These are phyloP conservation scores for Pichia sp. DNA, from an alignment of 1,139 yeast genomes.

Conservation along the genomic window DNA sequence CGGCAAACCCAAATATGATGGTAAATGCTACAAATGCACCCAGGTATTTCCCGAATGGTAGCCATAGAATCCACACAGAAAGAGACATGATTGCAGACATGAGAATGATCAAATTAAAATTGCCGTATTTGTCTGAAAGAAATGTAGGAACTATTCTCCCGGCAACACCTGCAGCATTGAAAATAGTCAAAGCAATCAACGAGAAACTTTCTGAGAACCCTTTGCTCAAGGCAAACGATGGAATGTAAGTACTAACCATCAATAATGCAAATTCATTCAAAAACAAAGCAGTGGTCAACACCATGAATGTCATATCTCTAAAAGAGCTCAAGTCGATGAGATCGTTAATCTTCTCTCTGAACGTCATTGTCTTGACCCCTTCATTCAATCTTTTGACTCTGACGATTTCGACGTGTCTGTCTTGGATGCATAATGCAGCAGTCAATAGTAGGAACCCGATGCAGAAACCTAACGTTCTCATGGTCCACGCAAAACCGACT, in stretches of 20 bases:
- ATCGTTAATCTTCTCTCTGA: constrained; percentile 21
- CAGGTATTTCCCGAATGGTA: constrained; percentile 45
- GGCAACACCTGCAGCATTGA: constrained; percentile 55
- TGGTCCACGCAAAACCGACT: constrained; percentile 61
- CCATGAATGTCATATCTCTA: constrained; percentile 27
- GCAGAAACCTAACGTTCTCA: constrained; percentile 51
- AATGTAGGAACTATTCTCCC: constrained; percentile 58
- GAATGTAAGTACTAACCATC: constrained; percentile 49
- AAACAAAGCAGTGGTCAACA: constrained; percentile 27
- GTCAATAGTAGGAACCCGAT: constrained; percentile 40
- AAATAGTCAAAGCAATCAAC: constrained; percentile 49
- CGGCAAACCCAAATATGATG: constrained; percentile 49
- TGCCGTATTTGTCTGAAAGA: constrained; percentile 53
- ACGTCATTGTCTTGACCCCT: constrained; percentile 11
- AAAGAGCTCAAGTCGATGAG: constrained; percentile 28
- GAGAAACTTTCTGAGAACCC: constrained; percentile 53
- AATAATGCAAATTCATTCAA: constrained; percentile 51
- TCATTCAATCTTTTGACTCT: constrained; percentile 6
- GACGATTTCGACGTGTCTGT: constrained; percentile 34
- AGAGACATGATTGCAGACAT: constrained; percentile 42
- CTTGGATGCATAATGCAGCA: constrained; percentile 44
- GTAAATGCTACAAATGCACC: constrained; percentile 45
- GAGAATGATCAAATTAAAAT: constrained; percentile 49
- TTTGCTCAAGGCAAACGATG: constrained; percentile 51
- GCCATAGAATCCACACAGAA: constrained; percentile 44